Base-by-base conservation (phyloP, 2,329 filamentous ascomycete genomes). In the Cordyceps cicadae region DNA sequence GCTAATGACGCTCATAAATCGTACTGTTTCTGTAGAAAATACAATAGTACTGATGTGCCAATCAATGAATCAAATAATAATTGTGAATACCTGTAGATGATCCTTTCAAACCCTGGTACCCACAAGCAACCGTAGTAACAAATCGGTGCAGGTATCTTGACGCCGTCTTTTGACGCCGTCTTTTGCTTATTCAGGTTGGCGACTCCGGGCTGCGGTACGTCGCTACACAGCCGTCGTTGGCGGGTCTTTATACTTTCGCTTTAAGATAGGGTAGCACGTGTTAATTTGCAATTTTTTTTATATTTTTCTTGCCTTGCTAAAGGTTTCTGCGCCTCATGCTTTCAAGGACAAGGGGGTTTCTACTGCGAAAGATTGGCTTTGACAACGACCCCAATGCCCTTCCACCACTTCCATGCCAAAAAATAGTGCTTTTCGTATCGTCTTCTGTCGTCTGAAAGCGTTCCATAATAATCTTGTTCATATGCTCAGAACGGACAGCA, bases 201-300 rank as follows among this genome's bases (percentile, higher is more conserved):
- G 11, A 43, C 39, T 43, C 5, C 5, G 5, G 19, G 14, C 15
- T 7, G 8, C 52, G 19, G 0, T 29, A 29, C 29, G 29, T 29
- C 29, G 29, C 5, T 29, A 29, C 5, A 29, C 5, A 8, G 11
- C 6, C 6, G 14, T 37, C 12, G 12, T 1, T 8, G 6, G 17
- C 52, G 19, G 14, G 2, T 5, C 15, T 17, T 19, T 24, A 24
- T 24, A 49, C n/a, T 14, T 15, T 17, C 0, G 14, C 14, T 34
- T 43, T 34, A 51, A 41, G 9, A 37, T 15, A 3, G 8, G 11
- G 12, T 17, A 15, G 15, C n/a, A 45, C 26, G n/a, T 3, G 6
- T 21, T 43, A 17, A 21, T 53, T 53, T 53, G 24, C 48, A 48
- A 39, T 59, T 59, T 59, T 59, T 59, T 59, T 53, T 29, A 37